phyloP scores from a whole-genome alignment of 179 eudicot species.

The Pouteria campechiana region DNA sequence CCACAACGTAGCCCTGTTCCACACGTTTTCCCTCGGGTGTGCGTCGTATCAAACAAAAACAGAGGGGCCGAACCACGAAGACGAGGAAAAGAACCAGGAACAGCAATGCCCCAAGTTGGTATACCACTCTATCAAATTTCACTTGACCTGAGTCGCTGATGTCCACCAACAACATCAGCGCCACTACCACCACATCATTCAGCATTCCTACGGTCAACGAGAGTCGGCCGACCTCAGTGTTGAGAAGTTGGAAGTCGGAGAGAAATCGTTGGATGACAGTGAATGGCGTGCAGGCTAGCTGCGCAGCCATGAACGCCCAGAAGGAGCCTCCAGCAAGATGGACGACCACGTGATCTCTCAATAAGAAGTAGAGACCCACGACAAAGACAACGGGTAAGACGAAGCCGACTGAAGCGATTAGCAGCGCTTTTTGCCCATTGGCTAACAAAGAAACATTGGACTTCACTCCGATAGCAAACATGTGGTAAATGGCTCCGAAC shows the following conservation, averaged over 20 bases:
- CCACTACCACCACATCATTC: conserved; percentile 41
- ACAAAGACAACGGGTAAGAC: conserved; percentile 18
- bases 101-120: conserved; percentile 36
- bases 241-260: conserved; percentile 57
- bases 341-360: conserved; percentile 20
- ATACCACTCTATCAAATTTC: too few species aligned
- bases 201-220: conserved; percentile 47
- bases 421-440: conserved; percentile 47
- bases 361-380: conserved; percentile 12
- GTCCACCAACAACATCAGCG: conserved; percentile 33
- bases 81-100: conserved; percentile 10
- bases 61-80: conserved; percentile 13
- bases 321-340: conserved; percentile 23
- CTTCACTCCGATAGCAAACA: conserved; percentile 59
- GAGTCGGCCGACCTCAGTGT: conserved; percentile 71
- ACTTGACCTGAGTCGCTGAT: conserved; percentile 42
- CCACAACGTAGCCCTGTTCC: conserved; percentile 28
- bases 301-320: conserved; percentile 43
- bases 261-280: conserved; percentile 53
- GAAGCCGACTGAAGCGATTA: conserved; percentile 29
- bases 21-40: conserved; percentile 33
- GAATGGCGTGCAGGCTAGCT: conserved; percentile 40
- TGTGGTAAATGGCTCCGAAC: conserved; percentile 57
- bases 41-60: conserved; percentile 5
- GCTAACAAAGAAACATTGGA: conserved; percentile 33